phyloP scores from a whole-genome alignment of 2,329 filamentous ascomycete species.

The Cadophora sp. region DNA sequence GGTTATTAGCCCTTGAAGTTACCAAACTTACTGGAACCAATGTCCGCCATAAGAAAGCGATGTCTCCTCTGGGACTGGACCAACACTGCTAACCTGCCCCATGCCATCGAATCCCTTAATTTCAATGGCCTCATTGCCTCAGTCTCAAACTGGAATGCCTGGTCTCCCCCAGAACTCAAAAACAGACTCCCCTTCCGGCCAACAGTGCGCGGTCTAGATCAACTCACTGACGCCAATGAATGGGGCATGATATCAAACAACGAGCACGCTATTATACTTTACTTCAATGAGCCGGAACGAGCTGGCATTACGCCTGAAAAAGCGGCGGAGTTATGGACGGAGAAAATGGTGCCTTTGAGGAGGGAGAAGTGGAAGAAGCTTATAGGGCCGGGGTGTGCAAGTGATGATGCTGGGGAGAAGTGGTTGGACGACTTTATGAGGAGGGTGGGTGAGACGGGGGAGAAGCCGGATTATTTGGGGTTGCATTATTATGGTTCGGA shows the following conservation, averaged over 20 bases:
- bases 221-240: slow-evolving; percentile 47
- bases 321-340: slow-evolving; percentile 49
- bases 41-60: slow-evolving; percentile 43
- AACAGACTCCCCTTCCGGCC: slow-evolving; percentile 49
- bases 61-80: slow-evolving; percentile 54
- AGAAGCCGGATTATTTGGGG: slow-evolving; percentile 51
- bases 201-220: slow-evolving; percentile 48
- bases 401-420: slow-evolving; percentile 46
- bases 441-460: slow-evolving; percentile 41
- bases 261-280: slow-evolving; percentile 48
- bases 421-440: slow-evolving; percentile 53
- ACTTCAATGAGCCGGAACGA: slow-evolving; percentile 55
- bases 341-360: slow-evolving; percentile 48
- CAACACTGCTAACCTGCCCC: slow-evolving; percentile 46
- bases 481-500: slow-evolving; percentile 52
- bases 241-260: slow-evolving; percentile 45
- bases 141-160: slow-evolving; percentile 51
- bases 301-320: slow-evolving; percentile 44
- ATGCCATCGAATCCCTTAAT: slow-evolving; percentile 47
- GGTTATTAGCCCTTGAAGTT: too few relatives aligned
- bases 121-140: slow-evolving; percentile 46
- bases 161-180: slow-evolving; percentile 48
- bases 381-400: slow-evolving; percentile 49
- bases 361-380: slow-evolving; percentile 46
- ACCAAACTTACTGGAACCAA: neutral